Evolutionary conservation across 805 yeast species (phyloP), one percentile per base, ranked within the genome.

Genomic region (Hanseniaspora osmophila): DNA sequence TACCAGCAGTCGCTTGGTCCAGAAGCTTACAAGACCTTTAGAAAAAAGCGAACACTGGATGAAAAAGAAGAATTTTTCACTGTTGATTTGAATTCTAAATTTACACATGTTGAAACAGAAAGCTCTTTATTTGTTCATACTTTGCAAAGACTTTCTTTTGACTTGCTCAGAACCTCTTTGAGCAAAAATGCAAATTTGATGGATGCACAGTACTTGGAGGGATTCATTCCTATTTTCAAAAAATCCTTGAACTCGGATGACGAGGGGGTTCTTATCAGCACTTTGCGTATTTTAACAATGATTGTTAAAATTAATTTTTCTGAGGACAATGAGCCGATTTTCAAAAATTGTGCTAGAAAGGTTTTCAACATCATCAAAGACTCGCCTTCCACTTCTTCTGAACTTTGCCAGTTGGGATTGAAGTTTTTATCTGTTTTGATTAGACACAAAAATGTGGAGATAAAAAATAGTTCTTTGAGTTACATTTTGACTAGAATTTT

Each of bases 371-470:
- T 87, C 18, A 71, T 90, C 38, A 80, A 80, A 56, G 83, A 83
- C 51, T 74, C 81, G 43, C 87, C 96, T 5, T 66, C 78, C 1
- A 86, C 95, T 0, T 78, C 80, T 45, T 71, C 80, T 32, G 94
- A 84, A 45, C 57, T 90, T 12, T 80, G 86, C 55, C 97, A 90
- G 60, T 73, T 83, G 13, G 73, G 87, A 48, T 69, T 88, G 58
- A 80, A 78, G 53, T 83, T 79, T 51, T 62, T 92, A 45, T 75
- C 95, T 7, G 67, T 82, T 1, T 70, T 85, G 16, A 68, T 90
- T 40, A 75, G 90, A 53, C 79, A 80, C 52, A 79, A 77, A 54
- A 79, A 79, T 44, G 66, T 85, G 40, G 67, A 74, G 42, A 60
- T 87, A 52, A 83, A 82, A 52, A 81, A 79, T 30, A 66, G 76